phyloP scores from a whole-genome alignment of 1,139 yeast species.

The Candida sp. region DNA sequence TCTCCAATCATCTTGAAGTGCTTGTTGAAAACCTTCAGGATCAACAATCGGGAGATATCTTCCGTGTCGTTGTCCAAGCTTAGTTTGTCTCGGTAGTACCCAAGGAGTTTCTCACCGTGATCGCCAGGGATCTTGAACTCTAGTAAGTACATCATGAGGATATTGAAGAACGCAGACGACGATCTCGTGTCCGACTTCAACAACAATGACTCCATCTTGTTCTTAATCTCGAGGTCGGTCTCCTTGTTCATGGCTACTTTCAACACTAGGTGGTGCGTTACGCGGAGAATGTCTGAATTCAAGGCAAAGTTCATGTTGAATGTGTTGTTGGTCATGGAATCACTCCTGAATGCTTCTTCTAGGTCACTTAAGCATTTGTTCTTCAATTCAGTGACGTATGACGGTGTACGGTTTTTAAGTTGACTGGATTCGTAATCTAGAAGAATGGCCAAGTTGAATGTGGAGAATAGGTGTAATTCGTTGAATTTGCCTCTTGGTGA shows the following conservation, averaged over 20 bases:
- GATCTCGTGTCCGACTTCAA: conserved; percentile 2
- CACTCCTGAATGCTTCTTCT: conserved; percentile 17
- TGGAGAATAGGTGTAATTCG: conserved; percentile 30
- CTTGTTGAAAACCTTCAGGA: conserved; percentile 21
- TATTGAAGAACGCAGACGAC: conserved; percentile 4
- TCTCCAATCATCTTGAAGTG: conserved; percentile 24
- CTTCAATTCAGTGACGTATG: conserved; percentile 13
- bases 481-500: conserved; percentile 20
- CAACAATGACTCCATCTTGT: background rate
- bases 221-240: background rate
- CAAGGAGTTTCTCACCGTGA: background rate
- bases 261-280: conserved; percentile 14
- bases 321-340: conserved; percentile 17
- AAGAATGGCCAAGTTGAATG: conserved; percentile 28
- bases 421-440: conserved; percentile 24
- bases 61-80: conserved; percentile 1
- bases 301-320: conserved; percentile 23
- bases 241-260: background rate
- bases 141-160: conserved; percentile 4
- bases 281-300: conserved; percentile 17
- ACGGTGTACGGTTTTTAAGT: background rate
- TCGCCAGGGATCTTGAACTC: conserved; percentile 8
- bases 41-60: conserved; percentile 22
- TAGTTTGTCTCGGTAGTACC: conserved; percentile 1
- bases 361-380: conserved; percentile 23